Evolutionary conservation across 2,329 filamentous ascomycete species (phyloP).

Genomic region (Torrubiella hemipterigena): DNA sequence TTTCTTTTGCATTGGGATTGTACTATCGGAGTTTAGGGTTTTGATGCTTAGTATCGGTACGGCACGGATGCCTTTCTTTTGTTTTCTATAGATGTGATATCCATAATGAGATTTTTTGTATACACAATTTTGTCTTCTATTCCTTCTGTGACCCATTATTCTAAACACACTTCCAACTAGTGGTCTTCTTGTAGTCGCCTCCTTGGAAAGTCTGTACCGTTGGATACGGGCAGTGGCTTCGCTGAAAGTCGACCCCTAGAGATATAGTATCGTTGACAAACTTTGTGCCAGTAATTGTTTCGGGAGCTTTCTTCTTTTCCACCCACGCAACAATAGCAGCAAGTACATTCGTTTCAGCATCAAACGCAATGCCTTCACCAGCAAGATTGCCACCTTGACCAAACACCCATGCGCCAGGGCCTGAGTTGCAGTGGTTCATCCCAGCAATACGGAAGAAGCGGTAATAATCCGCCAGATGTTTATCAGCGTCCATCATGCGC

Average conservation of each 20-base stretch:
- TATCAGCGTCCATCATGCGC: constrained; percentile 4
- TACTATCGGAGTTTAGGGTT: too few relatives aligned
- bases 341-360: constrained; percentile 28
- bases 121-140: neutral
- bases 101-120: too few relatives aligned
- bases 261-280: neutral
- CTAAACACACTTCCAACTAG: neutral
- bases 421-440: constrained; percentile 36
- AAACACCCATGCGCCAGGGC: constrained; percentile 23
- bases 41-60: too few relatives aligned
- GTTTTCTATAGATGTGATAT: too few relatives aligned
- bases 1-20: too few relatives aligned
- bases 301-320: constrained; percentile 27
- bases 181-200: neutral
- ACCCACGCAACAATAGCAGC: constrained; percentile 35
- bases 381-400: constrained; percentile 12
- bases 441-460: constrained; percentile 40
- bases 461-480: constrained; percentile 29
- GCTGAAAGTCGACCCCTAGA: constrained; percentile 1
- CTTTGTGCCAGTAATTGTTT: constrained; percentile 8
- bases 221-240: constrained; percentile 3
- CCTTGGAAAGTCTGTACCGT: neutral
- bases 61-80: too few relatives aligned
- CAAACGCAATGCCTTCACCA: constrained; percentile 11
- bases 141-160: neutral